Evolutionary conservation across 768 basidiomycete species (phyloP), one percentile per base, ranked within the genome.

Genomic region (Leccinellum rugosiceps): DNA sequence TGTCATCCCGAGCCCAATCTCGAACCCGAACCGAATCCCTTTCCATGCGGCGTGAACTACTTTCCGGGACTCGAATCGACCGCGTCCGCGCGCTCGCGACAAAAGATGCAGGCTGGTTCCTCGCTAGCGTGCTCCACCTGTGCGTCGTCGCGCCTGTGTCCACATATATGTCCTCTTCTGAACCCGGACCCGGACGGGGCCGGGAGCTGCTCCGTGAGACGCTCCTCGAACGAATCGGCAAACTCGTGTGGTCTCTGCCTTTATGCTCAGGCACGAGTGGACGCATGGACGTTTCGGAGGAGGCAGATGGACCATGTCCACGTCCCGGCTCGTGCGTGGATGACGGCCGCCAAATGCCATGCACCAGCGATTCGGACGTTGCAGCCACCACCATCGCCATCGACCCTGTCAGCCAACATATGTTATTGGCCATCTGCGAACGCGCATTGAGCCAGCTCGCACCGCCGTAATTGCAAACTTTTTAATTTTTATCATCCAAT

Each of bases 351-450:
- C 17, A n/a, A 9, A 17, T 5, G 3, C 15, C 35, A 35, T 17
- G 15, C 34, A 35, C 6, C 15, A 3, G 34, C 15, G 15, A 35
- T 35, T 17, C 15, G 15, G 7, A 17, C 15, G 15, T 17, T 11
- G 35, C 35, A n/a, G 35, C 8, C 6, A 14, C 35, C 8, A n/a
- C 8, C 17, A n/a, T 45, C 1, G 17, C 30, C 21, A 56, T 70
- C 21, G 68, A 68, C 34, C 47, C 61, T 0, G 57, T 71, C 3
- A 71, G 65, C 49, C 67, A 50, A 50, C 61, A 67, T 47, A 71
- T 71, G 58, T 19, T 72, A 32, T 25, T 72, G 11, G 70, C 71
- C 31, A 57, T 65, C 13, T 71, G 70, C 50, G 70, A 72, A 55
- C 65, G 62, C 13, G 58, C 65, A 32, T 35, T 70, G 45, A 21